Base-by-base conservation (phyloP, 2,329 filamentous ascomycete species). In the Harringtonia lauricola region DNA sequence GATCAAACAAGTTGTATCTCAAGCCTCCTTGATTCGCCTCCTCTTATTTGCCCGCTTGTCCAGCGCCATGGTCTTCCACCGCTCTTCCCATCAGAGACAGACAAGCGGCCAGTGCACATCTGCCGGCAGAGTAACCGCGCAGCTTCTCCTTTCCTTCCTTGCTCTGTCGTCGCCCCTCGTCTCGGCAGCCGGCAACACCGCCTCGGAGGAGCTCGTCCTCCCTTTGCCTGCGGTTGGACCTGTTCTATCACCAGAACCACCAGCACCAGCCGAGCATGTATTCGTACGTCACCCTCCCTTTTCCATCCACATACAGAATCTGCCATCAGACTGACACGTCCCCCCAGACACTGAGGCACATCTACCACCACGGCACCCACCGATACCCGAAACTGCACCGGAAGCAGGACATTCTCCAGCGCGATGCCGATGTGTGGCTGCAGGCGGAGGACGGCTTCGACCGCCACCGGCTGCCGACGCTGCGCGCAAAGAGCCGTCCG, bases 291-390 rank as follows among this genome's bases (percentile, higher is more conserved):
- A 29, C 13, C 14, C 30, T 44, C 17, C 43, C 21, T n/a, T 30
- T 14, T 26, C 17, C 36, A 38, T 21, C 35, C 10, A n/a, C 3
- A n/a, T n/a, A n/a, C n/a, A n/a, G n/a, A n/a, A n/a, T n/a, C n/a
- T n/a, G n/a, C n/a, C n/a, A n/a, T n/a, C n/a, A n/a, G 14, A 46
- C 51, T 44, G 2, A 41, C 36, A 14, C n/a, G n/a, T 15, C 33
- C 41, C 52, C 52, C 54, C 59, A 73, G 66, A 79, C 73, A 8
- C 75, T 98, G 45, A 81, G 87, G 55, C 90, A 98, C 63, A 81
- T 96, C 56, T 92, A 86, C 64, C 89, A 95, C 60, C 89, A 95
- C 64, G 90, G 90, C 46, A 84, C 86, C 34, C 76, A 90, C 60
- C 67, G 74, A 52, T 77, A 94, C 53, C 89, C 89, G 3, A 64